Evolutionary conservation across 2,329 filamentous ascomycete species (phyloP), one percentile per base, ranked within the genome.

Genomic region (Rhynchosporium agropyri): DNA sequence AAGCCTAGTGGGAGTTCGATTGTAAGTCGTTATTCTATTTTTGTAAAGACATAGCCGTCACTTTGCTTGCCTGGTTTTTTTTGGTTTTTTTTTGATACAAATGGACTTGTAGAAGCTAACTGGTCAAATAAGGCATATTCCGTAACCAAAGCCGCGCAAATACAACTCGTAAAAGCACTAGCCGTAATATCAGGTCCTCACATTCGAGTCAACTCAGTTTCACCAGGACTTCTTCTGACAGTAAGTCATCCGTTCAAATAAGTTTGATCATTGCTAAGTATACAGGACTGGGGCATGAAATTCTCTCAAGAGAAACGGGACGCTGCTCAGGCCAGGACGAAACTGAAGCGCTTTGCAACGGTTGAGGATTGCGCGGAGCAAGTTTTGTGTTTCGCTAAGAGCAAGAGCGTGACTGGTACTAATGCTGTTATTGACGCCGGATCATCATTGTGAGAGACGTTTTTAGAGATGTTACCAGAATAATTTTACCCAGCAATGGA

Each of bases 91-190:
- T 20, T 20, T 20, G 20, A 1, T 20, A 20, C 20, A 20, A 1
- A 1, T 20, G 20, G 20, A 20, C 20, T 20, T 1, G 20, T 26
- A 20, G 15, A 31, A 12, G 56, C 56, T 59, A 29, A 50, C 28
- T 45, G 4, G 3, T 28, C 4, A 3, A 2, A 29, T 20, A 10
- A 83, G 87, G 84, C 91, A 3, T 95, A 95, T 71, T 81, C 86
- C 0, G 88, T 93, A 20, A 90, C 89, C 43, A 95, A 95, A 74
- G 84, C 90, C 92, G 91, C 91, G 10, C 84, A 88, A 63, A 76
- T 87, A 43, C 84, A 87, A 70, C 77, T 88, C 3, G 77, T 79
- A 15, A 85, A 83, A 67, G 78, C 77, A 8, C 75, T 87, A 38
- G 84, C 84, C 0, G 71, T 77, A 4, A 81, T 83, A 63, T 80